phyloP scores from a whole-genome alignment of 1,284 basidiomycete species.

The Ustilago hordei region DNA sequence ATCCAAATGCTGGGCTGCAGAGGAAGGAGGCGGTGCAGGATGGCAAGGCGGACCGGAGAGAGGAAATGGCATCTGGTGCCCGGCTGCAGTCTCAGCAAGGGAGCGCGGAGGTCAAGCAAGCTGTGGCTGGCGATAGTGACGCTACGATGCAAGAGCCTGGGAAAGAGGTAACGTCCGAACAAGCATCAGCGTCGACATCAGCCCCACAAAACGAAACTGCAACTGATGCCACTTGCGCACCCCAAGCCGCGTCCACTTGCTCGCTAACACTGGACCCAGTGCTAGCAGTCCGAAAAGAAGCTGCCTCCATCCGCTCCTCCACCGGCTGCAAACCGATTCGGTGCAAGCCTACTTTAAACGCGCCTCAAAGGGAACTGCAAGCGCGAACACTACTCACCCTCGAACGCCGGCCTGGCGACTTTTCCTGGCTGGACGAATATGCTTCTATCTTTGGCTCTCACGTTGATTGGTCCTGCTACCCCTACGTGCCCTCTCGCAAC shows the following conservation, averaged over 20 bases:
- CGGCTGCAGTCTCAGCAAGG: too few relatives aligned
- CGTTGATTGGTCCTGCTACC: slow-evolving; percentile 70
- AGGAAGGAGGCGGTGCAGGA: neutral
- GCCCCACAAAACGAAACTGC: neutral
- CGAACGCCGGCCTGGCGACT: slow-evolving; percentile 39
- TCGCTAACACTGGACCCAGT: slow-evolving; percentile 47
- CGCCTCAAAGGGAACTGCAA: slow-evolving; percentile 22
- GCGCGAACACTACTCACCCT: slow-evolving; percentile 59
- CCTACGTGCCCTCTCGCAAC: slow-evolving; percentile 70
- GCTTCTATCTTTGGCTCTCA: slow-evolving; percentile 79
- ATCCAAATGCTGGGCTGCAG: neutral
- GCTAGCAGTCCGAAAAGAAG: slow-evolving; percentile 34
- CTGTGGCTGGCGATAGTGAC: neutral
- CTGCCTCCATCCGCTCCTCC: slow-evolving; percentile 5
- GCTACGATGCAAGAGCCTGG: neutral
- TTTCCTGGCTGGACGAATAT: slow-evolving; percentile 78
- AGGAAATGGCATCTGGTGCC: too few relatives aligned
- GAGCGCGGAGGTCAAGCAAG: neutral
- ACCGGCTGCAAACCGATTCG: neutral
- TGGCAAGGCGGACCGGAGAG: too few relatives aligned
- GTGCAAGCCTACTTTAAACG: neutral
- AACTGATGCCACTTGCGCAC: neutral
- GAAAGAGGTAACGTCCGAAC: neutral
- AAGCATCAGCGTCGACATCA: neutral
- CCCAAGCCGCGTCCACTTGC: neutral